phyloP scores from a whole-genome alignment of 1,284 basidiomycete species.

The Microbotryum intermedium region DNA sequence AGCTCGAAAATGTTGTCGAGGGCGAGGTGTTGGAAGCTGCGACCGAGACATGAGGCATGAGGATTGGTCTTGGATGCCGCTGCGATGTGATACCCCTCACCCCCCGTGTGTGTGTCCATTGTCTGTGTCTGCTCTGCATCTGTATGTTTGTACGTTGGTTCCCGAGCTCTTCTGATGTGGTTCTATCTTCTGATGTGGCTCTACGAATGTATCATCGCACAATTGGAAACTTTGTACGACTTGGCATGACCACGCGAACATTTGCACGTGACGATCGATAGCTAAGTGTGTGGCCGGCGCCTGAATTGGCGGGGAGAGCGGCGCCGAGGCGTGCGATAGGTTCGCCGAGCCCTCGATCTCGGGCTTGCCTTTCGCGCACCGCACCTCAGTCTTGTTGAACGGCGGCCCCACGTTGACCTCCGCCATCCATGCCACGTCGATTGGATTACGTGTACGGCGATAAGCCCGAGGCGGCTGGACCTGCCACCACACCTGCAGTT shows the following conservation, averaged over 20 bases:
- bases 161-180: neutral
- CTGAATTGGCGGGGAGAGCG: neutral
- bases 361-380: too few relatives aligned
- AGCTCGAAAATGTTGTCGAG: constrained; percentile 16
- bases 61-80: neutral
- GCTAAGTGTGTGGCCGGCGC: too few relatives aligned
- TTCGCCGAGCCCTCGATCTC: too few relatives aligned
- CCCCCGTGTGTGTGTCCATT: neutral
- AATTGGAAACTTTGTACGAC: neutral
- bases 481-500: too few relatives aligned
- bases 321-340: neutral
- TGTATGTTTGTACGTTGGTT: neutral
- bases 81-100: neutral
- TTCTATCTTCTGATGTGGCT: neutral
- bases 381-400: too few relatives aligned
- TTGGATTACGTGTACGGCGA: too few relatives aligned
- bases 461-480: too few relatives aligned
- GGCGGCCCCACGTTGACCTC: too few relatives aligned
- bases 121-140: neutral
- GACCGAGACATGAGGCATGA: neutral
- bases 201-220: neutral
- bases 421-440: too few relatives aligned
- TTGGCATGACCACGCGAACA: neutral
- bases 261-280: neutral
- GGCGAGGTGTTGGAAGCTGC: constrained; percentile 7